phyloP scores from a whole-genome alignment of 2,329 filamentous ascomycete species.

The Alternaria brassicae region DNA sequence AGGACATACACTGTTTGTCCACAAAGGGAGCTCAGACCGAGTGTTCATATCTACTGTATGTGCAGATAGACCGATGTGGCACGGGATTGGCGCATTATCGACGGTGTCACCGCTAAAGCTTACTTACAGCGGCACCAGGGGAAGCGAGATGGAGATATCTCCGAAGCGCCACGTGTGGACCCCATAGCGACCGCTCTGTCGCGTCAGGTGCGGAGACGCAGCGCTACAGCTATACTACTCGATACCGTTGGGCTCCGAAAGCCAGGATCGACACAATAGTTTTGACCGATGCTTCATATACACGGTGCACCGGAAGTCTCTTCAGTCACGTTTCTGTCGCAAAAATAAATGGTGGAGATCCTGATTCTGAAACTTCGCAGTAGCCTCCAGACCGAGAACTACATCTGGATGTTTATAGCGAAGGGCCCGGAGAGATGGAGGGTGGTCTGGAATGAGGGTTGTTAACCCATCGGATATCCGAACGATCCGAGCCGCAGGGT shows the following conservation, averaged over 20 bases:
- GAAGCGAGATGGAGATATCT: slow-evolving; percentile 4
- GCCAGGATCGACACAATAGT: neutral
- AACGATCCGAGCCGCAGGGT: neutral
- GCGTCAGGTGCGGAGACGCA: neutral
- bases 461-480: neutral
- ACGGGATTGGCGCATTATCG: neutral
- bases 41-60: neutral
- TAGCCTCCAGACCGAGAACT: neutral
- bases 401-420: neutral
- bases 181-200: neutral
- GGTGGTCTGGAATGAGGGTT: neutral
- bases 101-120: slow-evolving; percentile 1
- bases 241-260: neutral
- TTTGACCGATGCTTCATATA: slow-evolving; percentile 1
- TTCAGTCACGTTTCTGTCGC: neutral
- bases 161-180: neutral
- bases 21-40: neutral
- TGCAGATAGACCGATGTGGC: neutral
- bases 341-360: neutral
- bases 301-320: neutral
- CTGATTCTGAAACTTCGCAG: neutral
- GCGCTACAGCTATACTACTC: neutral
- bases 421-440: neutral
- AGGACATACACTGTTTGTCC: neutral
- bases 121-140: neutral